A percentile compares a stretch with the other conserved stretches of the same genome.
These are phyloP conservation scores for Gnomoniopsis sp. DNA, from an alignment of 2,329 filamentous ascomycete species.

Conservation along the genomic window DNA sequence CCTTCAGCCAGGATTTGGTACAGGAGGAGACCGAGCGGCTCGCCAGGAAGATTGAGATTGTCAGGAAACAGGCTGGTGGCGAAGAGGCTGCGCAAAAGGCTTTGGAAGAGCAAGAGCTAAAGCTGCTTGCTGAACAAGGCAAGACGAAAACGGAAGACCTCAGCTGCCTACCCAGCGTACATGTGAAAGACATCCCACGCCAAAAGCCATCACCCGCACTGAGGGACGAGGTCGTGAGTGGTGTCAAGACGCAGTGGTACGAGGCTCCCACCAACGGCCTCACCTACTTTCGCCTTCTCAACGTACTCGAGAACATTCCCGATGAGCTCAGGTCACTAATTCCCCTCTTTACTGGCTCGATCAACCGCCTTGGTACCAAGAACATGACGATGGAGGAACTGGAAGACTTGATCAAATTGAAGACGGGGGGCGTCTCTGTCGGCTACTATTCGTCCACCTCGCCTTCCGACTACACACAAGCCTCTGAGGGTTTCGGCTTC, in stretches of 20 bases:
- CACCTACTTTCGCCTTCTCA: slow-evolving; percentile 92
- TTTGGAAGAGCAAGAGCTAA: slow-evolving; percentile 74
- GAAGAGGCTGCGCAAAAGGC: slow-evolving; percentile 68
- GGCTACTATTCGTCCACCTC: slow-evolving; percentile 80
- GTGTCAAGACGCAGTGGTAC: slow-evolving; percentile 78
- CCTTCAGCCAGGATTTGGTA: slow-evolving; percentile 69
- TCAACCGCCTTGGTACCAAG: slow-evolving; percentile 90
- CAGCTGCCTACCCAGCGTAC: slow-evolving; percentile 81
- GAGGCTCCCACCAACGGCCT: slow-evolving; percentile 92
- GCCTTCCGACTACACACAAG: slow-evolving; percentile 66
- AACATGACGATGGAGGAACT: slow-evolving; percentile 89
- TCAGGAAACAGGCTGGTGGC: slow-evolving; percentile 64
- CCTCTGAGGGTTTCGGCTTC: slow-evolving; percentile 78
- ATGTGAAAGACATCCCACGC: slow-evolving; percentile 85
- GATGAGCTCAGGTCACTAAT: slow-evolving; percentile 81
- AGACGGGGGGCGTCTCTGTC: slow-evolving; percentile 86
- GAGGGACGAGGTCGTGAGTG: slow-evolving; percentile 62
- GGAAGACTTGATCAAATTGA: slow-evolving; percentile 92
- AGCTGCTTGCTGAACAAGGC: slow-evolving; percentile 77
- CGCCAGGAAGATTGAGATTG: slow-evolving; percentile 68
- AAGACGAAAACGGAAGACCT: slow-evolving; percentile 81
- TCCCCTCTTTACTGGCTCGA: slow-evolving; percentile 84
- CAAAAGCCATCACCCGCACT: slow-evolving; percentile 59
- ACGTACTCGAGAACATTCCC: slow-evolving; percentile 73
- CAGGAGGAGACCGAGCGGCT: slow-evolving; percentile 75